Evolutionary conservation across 169 alveolate genomes (phyloP), one percentile per base, ranked within the genome.

Genomic region (Neospora caninum): DNA sequence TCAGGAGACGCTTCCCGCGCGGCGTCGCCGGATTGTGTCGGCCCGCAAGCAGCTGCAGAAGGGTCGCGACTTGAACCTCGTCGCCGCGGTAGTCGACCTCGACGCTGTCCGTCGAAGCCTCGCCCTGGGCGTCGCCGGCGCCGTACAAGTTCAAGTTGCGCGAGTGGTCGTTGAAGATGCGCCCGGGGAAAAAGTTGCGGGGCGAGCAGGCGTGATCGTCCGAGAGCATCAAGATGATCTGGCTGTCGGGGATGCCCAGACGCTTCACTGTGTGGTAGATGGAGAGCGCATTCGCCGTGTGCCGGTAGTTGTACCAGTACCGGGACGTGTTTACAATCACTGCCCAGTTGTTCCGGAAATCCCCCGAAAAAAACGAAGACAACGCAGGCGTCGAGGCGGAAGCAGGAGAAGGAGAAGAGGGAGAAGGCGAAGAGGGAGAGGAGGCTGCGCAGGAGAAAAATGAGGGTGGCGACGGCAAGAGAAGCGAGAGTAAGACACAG

Each of bases 241-340:
- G 95, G 25, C 49, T 98, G 94, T 98, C 99, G 53, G 97, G 96
- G 49, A 97, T 94, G 45, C 99, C 99, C 67, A 93, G 95, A 41
- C 96, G 95, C 95, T 97, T 97, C 83, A 98, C 95, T n/a, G 95
- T 95, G 91, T 95, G 95, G 88, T 98, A 98, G 93, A 97, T 94
- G 43, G 97, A 93, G n/a, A 98, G 93, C n/a, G 98, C 97, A 78
- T 98, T 98, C 80, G 97, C 97, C 20, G 98, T 96, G 93, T 98
- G 99, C 83, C 99, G 96, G 96, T 97, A 98, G 95, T 98, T 98
- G 94, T 96, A 97, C 96, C 97, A 97, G 94, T 95, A 97, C 92
- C 97, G 97, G n/a, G 99, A 97, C 34, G 98, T 96, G 91, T 96
- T 96, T 29, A 97, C 96, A 29, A 98, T 93, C 67, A 98, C 97